Evolutionary conservation across 1,139 yeast species (phyloP), one percentile per base, ranked within the genome.

Genomic region (Diutina catenulata): DNA sequence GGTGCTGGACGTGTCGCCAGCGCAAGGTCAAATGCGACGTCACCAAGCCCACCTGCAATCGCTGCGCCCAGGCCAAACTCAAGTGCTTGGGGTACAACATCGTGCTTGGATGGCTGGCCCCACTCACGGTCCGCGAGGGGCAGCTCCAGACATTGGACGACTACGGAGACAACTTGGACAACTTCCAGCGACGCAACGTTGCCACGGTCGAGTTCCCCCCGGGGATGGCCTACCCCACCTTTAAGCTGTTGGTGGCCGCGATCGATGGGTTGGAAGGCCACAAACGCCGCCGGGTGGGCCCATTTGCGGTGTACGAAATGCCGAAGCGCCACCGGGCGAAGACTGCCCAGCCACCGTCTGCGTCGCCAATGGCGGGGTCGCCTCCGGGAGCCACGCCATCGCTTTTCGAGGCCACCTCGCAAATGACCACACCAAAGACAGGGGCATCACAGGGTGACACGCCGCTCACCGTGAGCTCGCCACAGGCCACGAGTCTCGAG

Each of bases 41-140:
- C n/a, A 25, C 28, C 23, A 32, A 14, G 20, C 35, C 36, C 13
- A 15, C 28, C 16, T 11, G 38, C 38, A 18, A 20, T 37, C 19
- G 40, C 39, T 5, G 42, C 3, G 24, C 31, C 19, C 39, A 39
- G 28, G 47, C 50, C 52, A 43, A 43, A 43, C 39, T 62, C 16
- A 52, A 53, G 14, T 67, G 73, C 49, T 60, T 54, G 28, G 71
- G 72, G 5, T 68, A 64, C 43, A 59, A 52, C 32, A 56, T 68
- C 37, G 58, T 57, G 31, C 47, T 68, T 19, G 63, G 68, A 4
- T 68, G 71, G 68, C 57, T 63, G 21, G 57, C 56, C 37, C 62
- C 62, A 14, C 45, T 58, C 33, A 57, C 63, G 1, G 45, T 57
- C 7, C 43, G 13, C 5, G 19, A n/a, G 18, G 21, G n/a, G 6